A percentile compares a stretch with the other conserved stretches of the same genome.
These are phyloP conservation scores for Botrytis pseudocinerea DNA, from an alignment of 2,329 filamentous ascomycete species.

Conservation along the genomic window DNA sequence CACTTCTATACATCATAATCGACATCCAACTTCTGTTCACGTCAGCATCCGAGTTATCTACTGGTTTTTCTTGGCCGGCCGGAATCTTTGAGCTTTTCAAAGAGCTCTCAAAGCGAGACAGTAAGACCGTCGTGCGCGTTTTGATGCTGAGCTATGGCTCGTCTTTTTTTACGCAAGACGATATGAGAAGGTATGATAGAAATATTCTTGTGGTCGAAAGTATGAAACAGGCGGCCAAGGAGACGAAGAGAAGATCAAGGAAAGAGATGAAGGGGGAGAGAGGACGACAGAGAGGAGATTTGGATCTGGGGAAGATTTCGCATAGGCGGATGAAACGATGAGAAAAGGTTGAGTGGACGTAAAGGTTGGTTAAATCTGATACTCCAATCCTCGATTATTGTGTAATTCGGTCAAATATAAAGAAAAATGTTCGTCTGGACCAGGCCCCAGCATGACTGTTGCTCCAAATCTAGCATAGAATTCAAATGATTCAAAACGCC, in stretches of 20 bases:
- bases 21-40: neutral
- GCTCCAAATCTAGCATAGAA: too few species aligned
- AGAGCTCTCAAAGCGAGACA: neutral
- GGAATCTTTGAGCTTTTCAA: neutral
- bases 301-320: neutral
- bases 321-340: neutral
- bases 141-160: neutral
- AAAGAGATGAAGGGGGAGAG: neutral
- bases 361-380: neutral
- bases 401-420: too few species aligned
- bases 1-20: neutral
- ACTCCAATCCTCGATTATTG: too few species aligned
- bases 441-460: too few species aligned
- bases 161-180: neutral
- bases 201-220: neutral
- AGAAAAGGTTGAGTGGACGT: neutral
- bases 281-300: neutral
- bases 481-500: too few species aligned
- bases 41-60: neutral
- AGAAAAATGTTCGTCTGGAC: too few species aligned
- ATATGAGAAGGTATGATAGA: neutral
- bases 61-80: neutral
- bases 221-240: neutral
- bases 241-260: neutral
- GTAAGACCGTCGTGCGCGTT: neutral